A percentile compares a stretch with the other conserved stretches of the same genome.
Evolutionary conservation across 169 alveolate genomes (phyloP).

Genomic region (Plasmodium gallinaceum): DNA sequence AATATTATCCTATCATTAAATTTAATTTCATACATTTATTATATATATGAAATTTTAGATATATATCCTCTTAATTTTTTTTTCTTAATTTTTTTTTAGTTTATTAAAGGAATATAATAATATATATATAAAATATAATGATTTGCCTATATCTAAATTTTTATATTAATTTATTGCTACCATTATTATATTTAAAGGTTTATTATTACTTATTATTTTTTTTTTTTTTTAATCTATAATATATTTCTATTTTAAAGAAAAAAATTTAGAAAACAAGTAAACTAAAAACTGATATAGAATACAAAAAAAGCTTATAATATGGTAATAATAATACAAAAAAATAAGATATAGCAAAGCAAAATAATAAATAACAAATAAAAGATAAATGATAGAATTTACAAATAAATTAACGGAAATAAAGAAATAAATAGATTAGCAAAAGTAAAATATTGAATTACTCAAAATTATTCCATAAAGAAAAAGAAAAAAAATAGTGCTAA

Average conservation of each 20-base stretch:
- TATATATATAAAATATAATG: not conserved
- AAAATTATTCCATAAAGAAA: no score
- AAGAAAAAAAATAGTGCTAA: no score
- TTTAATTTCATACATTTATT: not conserved
- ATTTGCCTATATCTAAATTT: not conserved
- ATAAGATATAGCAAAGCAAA: no score
- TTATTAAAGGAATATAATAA: constrained; percentile 4
- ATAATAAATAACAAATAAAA: no score
- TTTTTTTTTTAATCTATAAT: not conserved
- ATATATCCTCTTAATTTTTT: not conserved
- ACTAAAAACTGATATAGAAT: no score
- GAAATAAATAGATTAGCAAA: no score
- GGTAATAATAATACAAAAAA: no score
- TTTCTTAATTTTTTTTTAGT: not conserved
- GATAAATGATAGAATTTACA: no score
- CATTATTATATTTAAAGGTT: not conserved
- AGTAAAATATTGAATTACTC: no score
- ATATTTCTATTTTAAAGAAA: not conserved
- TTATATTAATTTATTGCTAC: not conserved
- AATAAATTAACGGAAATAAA: no score
- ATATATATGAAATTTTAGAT: not conserved
- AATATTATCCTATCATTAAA: not conserved
- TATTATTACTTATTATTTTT: not conserved
- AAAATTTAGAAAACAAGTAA: no score
- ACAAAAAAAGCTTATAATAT: no score